Base-by-base conservation (phyloP, 179 eudicot genomes). In the Carnegiea gigantea region DNA sequence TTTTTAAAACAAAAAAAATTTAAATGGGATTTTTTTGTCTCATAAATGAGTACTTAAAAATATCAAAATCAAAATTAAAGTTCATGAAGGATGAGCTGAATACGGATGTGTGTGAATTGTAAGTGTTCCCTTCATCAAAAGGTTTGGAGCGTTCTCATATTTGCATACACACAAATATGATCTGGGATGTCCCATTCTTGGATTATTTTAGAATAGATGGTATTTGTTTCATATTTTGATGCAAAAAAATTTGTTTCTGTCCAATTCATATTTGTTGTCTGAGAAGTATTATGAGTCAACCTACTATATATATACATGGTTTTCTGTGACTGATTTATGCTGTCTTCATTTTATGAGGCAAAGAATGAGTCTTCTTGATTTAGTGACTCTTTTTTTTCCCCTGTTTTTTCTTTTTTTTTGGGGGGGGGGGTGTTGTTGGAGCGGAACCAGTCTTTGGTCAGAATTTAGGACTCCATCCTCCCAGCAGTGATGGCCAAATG, bases 161-260 rank as follows among this genome's bases (percentile, higher is more conserved):
- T 77, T 57, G 68, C 70, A 57, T 54, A 70, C 70, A 54, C 70
- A 57, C 14, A 77, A 59, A 59, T 43, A 67, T 77, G 53, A 43
- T 77, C 72, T 62, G 62, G 20, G 21, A 62, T 38, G 9, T 77
- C 48, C 33, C 14, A 60, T 38, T 2, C 62, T 60, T 40, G 44
- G 23, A 60, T 21, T 51, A 17, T 51, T 40, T 51, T 12, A 51
- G 57, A 60, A 12, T 40, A 59, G 21, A 40, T 30, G 28, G 26
- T 57, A 57, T 53, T 57, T 33, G 68, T 18, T 17, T 54, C 20
- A 33, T 54, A 33, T 59, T 76, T 76, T 76, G 40, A 43, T 18
- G 23, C n/a, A 76, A 38, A 20, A 62, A 14, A 62, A 23, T 54
- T 59, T 62, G 9, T 17, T 6, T 26, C 8, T 49, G 8, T 53